Percentiles rank a stretch among this genome's conserved stretches.
phyloP scores from a whole-genome alignment of 768 basidiomycete genomes.

The Lactarius quietus region DNA sequence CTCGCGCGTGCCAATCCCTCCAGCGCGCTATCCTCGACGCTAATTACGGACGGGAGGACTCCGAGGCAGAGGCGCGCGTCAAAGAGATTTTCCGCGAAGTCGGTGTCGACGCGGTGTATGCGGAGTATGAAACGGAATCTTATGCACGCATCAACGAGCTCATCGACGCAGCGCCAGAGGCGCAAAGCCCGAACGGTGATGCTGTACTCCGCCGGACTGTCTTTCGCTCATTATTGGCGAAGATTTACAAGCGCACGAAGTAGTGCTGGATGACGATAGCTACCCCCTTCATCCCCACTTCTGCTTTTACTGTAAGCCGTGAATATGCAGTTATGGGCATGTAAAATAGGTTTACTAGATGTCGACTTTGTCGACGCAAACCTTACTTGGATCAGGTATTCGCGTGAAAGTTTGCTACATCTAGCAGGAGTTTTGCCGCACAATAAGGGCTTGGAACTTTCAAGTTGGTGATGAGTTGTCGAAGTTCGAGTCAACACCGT shows the following conservation, averaged over 20 bases:
- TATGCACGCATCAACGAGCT: slow-evolving; percentile 62
- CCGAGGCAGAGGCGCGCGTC: slow-evolving; percentile 53
- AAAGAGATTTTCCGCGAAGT: slow-evolving; percentile 74
- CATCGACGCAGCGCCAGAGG: slow-evolving; percentile 74
- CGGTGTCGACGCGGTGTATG: slow-evolving; percentile 64
- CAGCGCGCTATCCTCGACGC: slow-evolving; percentile 58
- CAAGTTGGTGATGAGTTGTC: too few relatives aligned
- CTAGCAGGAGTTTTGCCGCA: too few relatives aligned
- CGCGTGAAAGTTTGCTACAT: too few relatives aligned
- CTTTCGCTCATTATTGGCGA: slow-evolving; percentile 81
- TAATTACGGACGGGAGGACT: slow-evolving; percentile 60
- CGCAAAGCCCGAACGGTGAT: slow-evolving; percentile 31
- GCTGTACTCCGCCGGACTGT: slow-evolving; percentile 57
- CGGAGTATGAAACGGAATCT: slow-evolving; percentile 70
- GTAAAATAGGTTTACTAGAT: too few relatives aligned
- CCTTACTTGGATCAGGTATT: too few relatives aligned
- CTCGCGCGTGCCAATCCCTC: slow-evolving; percentile 52
- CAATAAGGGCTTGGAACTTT: too few relatives aligned
- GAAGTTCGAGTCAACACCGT: too few relatives aligned
- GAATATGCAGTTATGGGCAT: too few relatives aligned
- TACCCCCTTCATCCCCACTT: too few relatives aligned
- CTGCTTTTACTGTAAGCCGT: too few relatives aligned
- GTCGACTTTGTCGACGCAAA: too few relatives aligned
- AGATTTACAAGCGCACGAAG: slow-evolving; percentile 70
- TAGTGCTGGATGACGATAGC: too few relatives aligned